Evolutionary conservation across 140 eudicot species (phyloP).

Genomic region (Oenanthe javanica): DNA sequence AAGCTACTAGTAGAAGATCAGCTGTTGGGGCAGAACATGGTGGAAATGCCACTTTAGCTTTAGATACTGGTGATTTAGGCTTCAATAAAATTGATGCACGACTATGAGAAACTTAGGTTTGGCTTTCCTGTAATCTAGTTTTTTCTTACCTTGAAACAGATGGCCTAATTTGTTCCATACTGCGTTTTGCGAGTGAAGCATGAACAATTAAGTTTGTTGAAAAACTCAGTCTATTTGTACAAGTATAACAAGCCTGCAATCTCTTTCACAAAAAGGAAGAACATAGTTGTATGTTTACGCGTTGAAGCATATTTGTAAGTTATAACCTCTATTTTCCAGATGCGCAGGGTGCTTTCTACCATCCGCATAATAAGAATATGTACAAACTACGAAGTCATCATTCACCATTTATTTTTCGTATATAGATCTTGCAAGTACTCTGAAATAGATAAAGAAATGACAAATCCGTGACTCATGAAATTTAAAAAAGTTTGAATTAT

Average conservation of each 20-base stretch:
- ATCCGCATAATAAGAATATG: background rate
- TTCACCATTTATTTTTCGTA: background rate
- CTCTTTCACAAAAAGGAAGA: background rate
- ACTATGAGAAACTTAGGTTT: background rate
- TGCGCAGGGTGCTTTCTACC: background rate
- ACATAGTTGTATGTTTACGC: background rate
- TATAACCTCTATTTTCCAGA: background rate
- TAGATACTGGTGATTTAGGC: slow-evolving; percentile 32
- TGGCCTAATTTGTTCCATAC: background rate
- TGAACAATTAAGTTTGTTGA: background rate
- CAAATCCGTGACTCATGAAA: no score
- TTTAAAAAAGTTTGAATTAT: no score
- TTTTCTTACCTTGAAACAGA: background rate
- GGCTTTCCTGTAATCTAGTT: background rate
- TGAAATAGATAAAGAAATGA: background rate
- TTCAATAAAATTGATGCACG: slow-evolving; percentile 29
- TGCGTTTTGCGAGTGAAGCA: background rate
- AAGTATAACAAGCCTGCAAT: background rate
- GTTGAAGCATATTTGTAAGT: background rate
- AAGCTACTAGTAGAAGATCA: slow-evolving; percentile 23
- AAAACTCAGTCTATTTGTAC: background rate
- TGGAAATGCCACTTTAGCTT: slow-evolving; percentile 21
- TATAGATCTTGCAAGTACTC: background rate
- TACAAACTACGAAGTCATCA: background rate
- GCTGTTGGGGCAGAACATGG: slow-evolving; percentile 18